phyloP scores from a whole-genome alignment of 2,329 filamentous ascomycete species.

The Ceratocystis colombiana region DNA sequence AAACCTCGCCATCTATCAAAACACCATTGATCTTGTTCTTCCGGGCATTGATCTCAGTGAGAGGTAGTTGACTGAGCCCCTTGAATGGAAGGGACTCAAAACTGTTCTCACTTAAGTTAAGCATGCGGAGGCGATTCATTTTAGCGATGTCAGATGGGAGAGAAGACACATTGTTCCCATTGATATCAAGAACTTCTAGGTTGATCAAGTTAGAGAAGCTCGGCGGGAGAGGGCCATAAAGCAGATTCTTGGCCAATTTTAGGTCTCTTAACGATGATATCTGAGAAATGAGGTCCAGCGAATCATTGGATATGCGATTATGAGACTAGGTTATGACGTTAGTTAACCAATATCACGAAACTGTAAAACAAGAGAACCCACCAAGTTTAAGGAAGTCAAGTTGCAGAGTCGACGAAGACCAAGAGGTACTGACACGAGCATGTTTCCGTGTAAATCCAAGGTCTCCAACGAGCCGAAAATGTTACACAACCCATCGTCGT shows the following conservation, averaged over 20 bases:
- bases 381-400: slow-evolving; percentile 73
- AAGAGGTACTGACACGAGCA: slow-evolving; percentile 58
- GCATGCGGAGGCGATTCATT: slow-evolving; percentile 57
- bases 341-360: not conserved
- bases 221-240: slow-evolving; percentile 57
- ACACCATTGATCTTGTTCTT: slow-evolving; percentile 70
- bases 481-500: slow-evolving; percentile 54
- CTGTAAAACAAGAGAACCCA: slow-evolving; percentile 35
- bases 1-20: slow-evolving; percentile 55
- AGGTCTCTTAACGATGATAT: slow-evolving; percentile 66
- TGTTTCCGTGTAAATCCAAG: slow-evolving; percentile 79
- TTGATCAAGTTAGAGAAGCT: slow-evolving; percentile 54
- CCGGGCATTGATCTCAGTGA: slow-evolving; percentile 62
- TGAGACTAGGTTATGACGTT: slow-evolving; percentile 48
- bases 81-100: slow-evolving; percentile 63
- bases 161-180: slow-evolving; percentile 64
- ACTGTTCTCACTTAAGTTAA: slow-evolving; percentile 73
- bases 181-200: slow-evolving; percentile 72
- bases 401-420: slow-evolving; percentile 63
- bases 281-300: slow-evolving; percentile 62
- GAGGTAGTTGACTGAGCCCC: slow-evolving; percentile 53
- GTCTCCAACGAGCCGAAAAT: slow-evolving; percentile 75
- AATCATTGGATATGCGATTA: slow-evolving; percentile 65
- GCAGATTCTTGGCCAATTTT: slow-evolving; percentile 66
- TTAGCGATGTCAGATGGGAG: slow-evolving; percentile 59